A percentile compares a stretch with the other conserved stretches of the same genome.
Conservation (phyloP, 495 filamentous ascomycete species). For the Pyrenula aspistea region DNA sequence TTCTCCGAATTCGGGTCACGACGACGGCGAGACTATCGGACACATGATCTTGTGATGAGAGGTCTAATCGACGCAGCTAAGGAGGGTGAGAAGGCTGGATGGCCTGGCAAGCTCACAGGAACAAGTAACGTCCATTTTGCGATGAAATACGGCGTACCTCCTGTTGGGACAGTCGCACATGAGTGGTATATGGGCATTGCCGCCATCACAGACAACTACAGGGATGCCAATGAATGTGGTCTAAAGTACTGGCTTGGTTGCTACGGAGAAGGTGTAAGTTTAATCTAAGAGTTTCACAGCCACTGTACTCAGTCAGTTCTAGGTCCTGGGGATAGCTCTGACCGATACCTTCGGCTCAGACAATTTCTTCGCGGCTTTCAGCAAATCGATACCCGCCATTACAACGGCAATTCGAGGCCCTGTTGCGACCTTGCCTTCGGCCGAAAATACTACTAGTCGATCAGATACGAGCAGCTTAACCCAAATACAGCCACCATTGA, state of each 20-base stretch:
- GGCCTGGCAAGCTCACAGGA: conserved; percentile 62
- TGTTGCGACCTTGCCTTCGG: conserved; percentile 16
- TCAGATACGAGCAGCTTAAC: conserved; percentile 16
- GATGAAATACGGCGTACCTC: conserved; percentile 71
- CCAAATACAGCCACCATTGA: conserved; percentile 16
- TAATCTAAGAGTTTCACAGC: background rate
- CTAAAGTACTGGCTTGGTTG: conserved; percentile 80
- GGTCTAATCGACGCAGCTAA: conserved; percentile 64
- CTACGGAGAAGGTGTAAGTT: conserved; percentile 68
- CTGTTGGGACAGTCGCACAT: conserved; percentile 90
- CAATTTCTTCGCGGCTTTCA: conserved; percentile 75
- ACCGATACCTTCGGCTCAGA: conserved; percentile 98
- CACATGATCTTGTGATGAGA: conserved; percentile 84
- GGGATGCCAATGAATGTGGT: conserved; percentile 67
- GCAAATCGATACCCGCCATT: conserved; percentile 40
- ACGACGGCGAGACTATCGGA: conserved; percentile 78
- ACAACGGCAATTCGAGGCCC: conserved; percentile 21
- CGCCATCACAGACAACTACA: conserved; percentile 78
- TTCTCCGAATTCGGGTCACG: conserved; percentile 92
- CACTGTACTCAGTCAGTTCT: conserved; percentile 2
- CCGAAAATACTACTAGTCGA: conserved; percentile 15
- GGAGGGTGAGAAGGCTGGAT: conserved; percentile 48
- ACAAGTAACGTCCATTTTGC: conserved; percentile 97
- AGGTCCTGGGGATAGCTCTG: conserved; percentile 77
- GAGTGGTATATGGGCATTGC: conserved; percentile 99